Base-by-base conservation (phyloP, 192 early-diverging fungal genomes). In the Coemansia erecta region DNA sequence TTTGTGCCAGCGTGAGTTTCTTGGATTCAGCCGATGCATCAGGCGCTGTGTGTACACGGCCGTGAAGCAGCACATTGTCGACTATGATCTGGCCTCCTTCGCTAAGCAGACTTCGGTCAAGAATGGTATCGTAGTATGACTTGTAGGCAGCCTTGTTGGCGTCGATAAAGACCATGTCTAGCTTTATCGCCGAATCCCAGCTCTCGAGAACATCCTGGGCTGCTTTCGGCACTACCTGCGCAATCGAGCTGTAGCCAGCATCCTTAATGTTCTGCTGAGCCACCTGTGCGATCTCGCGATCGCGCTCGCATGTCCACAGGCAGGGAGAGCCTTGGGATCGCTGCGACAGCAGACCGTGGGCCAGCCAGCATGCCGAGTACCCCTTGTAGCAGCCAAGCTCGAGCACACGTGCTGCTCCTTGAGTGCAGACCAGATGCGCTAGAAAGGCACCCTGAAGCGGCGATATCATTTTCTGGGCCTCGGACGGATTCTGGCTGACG, bases 351-450 rank as follows among this genome's bases (percentile, higher is more conserved):
- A 87, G 58, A 2, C 72, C 88, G 17, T 85, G 83, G 1, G 88
- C 90, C 35, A 91, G 79, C 61, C 84, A 85, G 17, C 86, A 58
- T 1, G 86, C 73, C 6, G 84, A 84, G 56, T 83, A 85, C 2
- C 90, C 90, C 26, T 83, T 83, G 52, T 85, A 89, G 54, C 80
- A 79, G 7, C 90, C 90, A 45, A 91, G 70, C 50, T 91, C 90
- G 0, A 91, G 76, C 8, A 87, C 67, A 0, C 17, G n/a, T 0
- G 53, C 28, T 0, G 87, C 55, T 24, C 41, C 17, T 13, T 66
- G 61, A 8, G 49, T 49, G 53, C 53, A 53, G 23, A 77, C 67
- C 6, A 77, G 53, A 40, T 62, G 61, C 45, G 68, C 41, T 51
- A 77, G 58, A 48, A 77, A 77, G 5, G 64, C 60, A 33, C 68